A percentile compares a stretch with the other conserved stretches of the same genome.
These are phyloP conservation scores for Phytophthora hibernalis DNA, from an alignment of 352 stramenopile species.

Conservation along the genomic window DNA sequence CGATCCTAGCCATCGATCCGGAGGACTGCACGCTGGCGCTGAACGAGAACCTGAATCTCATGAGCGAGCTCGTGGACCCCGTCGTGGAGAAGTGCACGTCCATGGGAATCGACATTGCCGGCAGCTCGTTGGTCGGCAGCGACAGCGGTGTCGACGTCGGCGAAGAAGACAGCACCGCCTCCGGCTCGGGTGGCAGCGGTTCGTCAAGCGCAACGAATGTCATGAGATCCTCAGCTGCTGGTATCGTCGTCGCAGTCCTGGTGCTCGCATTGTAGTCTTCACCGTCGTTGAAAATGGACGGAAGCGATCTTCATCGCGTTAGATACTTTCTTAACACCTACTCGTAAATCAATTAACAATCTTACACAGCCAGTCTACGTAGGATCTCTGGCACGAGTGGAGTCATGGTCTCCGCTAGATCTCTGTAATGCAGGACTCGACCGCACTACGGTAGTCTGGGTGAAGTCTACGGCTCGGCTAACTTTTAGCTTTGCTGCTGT, in stretches of 20 bases:
- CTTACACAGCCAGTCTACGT: background rate
- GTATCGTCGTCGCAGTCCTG: background rate
- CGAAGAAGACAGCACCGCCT: conserved; percentile 24
- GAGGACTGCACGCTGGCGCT: conserved; percentile 46
- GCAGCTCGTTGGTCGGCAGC: conserved; percentile 31
- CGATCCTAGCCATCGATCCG: conserved; percentile 45
- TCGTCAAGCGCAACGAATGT: conserved; percentile 19
- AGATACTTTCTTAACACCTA: no score
- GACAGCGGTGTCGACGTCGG: conserved; percentile 27
- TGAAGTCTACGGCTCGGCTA: no score
- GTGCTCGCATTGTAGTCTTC: background rate
- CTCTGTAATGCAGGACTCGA: background rate
- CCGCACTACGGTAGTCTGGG: no score
- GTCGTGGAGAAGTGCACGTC: conserved; percentile 43
- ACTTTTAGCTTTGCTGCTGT: background rate
- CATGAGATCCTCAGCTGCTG: background rate
- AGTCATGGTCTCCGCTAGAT: background rate
- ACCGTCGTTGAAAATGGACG: conserved; percentile 2
- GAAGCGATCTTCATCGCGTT: no score
- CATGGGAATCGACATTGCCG: conserved; percentile 38
- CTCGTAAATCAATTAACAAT: conserved; percentile 5
- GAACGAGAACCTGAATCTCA: conserved; percentile 44
- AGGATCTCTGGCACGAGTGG: background rate
- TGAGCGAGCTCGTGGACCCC: conserved; percentile 53
- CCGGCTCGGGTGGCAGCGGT: conserved; percentile 20